These are phyloP conservation scores for Truncatella angustata DNA, from an alignment of 2,329 filamentous ascomycete genomes.

Conservation along the genomic window DNA sequence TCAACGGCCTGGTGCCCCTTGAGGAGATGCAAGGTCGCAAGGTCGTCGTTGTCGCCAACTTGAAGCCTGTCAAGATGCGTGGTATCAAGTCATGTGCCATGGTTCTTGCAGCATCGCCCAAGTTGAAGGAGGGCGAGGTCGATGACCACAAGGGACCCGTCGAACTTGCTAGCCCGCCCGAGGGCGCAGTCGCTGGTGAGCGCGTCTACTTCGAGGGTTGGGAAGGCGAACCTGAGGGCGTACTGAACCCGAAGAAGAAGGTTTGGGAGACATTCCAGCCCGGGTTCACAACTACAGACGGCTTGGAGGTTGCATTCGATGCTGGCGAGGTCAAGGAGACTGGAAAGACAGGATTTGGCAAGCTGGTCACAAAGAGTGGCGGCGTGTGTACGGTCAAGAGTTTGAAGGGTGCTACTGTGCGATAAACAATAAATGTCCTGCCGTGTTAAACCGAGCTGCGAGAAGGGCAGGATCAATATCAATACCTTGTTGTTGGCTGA, in stretches of 20 bases:
- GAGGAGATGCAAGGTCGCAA: conserved; percentile 97
- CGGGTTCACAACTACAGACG: conserved; percentile 86
- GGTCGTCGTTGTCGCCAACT: conserved; percentile 92
- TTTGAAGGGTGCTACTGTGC: conserved; percentile 76
- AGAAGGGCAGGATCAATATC: no score
- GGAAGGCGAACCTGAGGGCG: conserved; percentile 86
- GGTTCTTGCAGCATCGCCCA: conserved; percentile 94
- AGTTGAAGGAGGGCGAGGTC: conserved; percentile 74
- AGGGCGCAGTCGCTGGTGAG: conserved; percentile 76
- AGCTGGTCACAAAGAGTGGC: conserved; percentile 73
- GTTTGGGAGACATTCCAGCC: conserved; percentile 96
- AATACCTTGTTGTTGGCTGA: no score
- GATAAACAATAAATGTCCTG: conserved; percentile 64
- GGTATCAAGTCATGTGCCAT: conserved; percentile 74
- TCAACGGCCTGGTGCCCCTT: conserved; percentile 88
- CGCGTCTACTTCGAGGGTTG: conserved; percentile 92
- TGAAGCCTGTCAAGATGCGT: conserved; percentile 99
- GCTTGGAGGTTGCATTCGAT: conserved; percentile 83
- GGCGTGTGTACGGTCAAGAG: conserved; percentile 81
- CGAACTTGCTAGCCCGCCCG: conserved; percentile 84
- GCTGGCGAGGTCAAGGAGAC: conserved; percentile 73
- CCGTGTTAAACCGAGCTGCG: no score
- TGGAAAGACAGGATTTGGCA: conserved; percentile 64
- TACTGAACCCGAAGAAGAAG: conserved; percentile 99
- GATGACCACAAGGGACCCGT: conserved; percentile 87